A percentile compares a stretch with the other conserved stretches of the same genome.
Conservation (phyloP, 371 early-diverging fungal species). For the Mortierella polycephala region DNA sequence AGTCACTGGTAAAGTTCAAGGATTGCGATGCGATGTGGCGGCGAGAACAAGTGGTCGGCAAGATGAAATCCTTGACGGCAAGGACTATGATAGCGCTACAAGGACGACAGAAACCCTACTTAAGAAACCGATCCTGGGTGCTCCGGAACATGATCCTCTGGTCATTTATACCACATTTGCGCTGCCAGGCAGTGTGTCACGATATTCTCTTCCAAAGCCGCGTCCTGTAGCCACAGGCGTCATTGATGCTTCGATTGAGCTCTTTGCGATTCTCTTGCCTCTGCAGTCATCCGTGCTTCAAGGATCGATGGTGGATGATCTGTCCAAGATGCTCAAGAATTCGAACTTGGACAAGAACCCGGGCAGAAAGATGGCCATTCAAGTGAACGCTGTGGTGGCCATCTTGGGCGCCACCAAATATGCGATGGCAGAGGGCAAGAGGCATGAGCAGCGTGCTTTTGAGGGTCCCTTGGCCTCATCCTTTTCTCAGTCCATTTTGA, state of each 20-base stretch:
- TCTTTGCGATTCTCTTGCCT: slow-evolving; percentile 80
- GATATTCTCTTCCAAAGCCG: slow-evolving; percentile 56
- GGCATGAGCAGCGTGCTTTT: slow-evolving; percentile 41
- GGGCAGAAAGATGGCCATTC: slow-evolving; percentile 79
- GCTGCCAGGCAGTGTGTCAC: slow-evolving; percentile 35
- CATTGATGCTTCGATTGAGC: slow-evolving; percentile 74
- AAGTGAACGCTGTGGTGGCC: slow-evolving; percentile 82
- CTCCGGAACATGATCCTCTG: slow-evolving; percentile 69
- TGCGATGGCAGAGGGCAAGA: slow-evolving; percentile 58
- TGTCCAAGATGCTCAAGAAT: slow-evolving; percentile 74
- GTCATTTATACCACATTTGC: slow-evolving; percentile 64
- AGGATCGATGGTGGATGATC: slow-evolving; percentile 79
- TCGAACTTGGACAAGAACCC: slow-evolving; percentile 76
- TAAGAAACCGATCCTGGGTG: slow-evolving; percentile 70
- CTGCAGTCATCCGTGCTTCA: slow-evolving; percentile 74
- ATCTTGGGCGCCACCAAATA: slow-evolving; percentile 76
- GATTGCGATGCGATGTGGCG: slow-evolving; percentile 63
- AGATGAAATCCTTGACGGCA: slow-evolving; percentile 67
- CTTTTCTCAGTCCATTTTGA: slow-evolving; percentile 45
- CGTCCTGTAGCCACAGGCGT: slow-evolving; percentile 50
- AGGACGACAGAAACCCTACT: slow-evolving; percentile 59
- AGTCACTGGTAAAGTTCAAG: slow-evolving; percentile 70
- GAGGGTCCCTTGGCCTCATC: slow-evolving; percentile 48
- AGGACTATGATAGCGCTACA: slow-evolving; percentile 64
- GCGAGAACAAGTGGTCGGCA: slow-evolving; percentile 55